These are phyloP conservation scores for Immersiporthe knoxdaviesiana DNA, from an alignment of 2,329 filamentous ascomycete genomes.

Conservation along the genomic window DNA sequence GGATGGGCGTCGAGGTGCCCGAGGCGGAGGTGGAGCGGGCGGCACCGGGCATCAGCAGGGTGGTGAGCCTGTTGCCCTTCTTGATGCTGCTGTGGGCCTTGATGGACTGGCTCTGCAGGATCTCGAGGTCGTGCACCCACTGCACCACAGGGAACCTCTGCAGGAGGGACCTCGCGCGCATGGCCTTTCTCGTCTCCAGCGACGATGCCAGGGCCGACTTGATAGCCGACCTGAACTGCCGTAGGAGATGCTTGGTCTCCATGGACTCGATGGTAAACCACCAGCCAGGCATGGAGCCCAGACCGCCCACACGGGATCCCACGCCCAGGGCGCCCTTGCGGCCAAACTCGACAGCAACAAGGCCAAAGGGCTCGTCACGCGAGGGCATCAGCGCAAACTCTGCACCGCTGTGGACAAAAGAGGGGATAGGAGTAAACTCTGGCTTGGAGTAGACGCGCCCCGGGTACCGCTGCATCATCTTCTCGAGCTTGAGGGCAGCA, in stretches of 20 bases:
- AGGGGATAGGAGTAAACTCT: slow-evolving; percentile 67
- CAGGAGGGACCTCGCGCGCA: slow-evolving; percentile 65
- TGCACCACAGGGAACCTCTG: slow-evolving; percentile 69
- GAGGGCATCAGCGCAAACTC: slow-evolving; percentile 72
- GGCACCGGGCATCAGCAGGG: slow-evolving; percentile 8
- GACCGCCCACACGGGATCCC: slow-evolving; percentile 66
- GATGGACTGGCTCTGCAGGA: slow-evolving; percentile 61
- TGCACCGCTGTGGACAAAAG: slow-evolving; percentile 68
- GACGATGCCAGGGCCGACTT: slow-evolving; percentile 60
- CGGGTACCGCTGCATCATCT: slow-evolving; percentile 67
- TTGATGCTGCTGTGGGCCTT: slow-evolving; percentile 23
- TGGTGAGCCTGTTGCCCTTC: slow-evolving; percentile 15
- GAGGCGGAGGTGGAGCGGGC: slow-evolving; percentile 1
- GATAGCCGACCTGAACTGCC: slow-evolving; percentile 67
- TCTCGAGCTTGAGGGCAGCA: slow-evolving; percentile 64
- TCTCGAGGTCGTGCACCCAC: slow-evolving; percentile 66
- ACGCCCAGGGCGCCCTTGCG: slow-evolving; percentile 68
- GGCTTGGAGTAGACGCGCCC: slow-evolving; percentile 69
- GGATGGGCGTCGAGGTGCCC: slow-evolving; percentile 6
- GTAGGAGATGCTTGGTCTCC: slow-evolving; percentile 62
- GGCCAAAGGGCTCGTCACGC: slow-evolving; percentile 69
- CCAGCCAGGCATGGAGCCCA: slow-evolving; percentile 73
- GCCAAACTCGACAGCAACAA: slow-evolving; percentile 70
- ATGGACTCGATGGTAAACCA: slow-evolving; percentile 62
- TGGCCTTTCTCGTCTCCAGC: slow-evolving; percentile 57